phyloP scores from a whole-genome alignment of 2,329 filamentous ascomycete species.

The Aspergillus tanneri region DNA sequence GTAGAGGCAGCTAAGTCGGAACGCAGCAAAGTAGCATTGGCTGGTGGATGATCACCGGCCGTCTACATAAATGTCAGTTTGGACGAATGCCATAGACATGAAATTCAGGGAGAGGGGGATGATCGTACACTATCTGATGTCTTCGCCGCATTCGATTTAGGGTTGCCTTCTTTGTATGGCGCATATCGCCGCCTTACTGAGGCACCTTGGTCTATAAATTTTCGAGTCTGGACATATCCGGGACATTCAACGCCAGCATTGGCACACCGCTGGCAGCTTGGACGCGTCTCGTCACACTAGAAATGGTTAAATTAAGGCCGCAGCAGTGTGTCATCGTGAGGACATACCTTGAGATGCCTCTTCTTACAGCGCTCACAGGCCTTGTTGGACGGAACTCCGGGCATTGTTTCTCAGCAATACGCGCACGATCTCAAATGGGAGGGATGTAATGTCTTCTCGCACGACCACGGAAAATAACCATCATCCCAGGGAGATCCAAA shows the following conservation, averaged over 20 bases:
- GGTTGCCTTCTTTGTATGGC: constrained; percentile 33
- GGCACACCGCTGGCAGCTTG: constrained; percentile 39
- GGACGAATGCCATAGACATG: background rate
- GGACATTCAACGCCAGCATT: constrained; percentile 41
- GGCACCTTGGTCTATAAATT: constrained; percentile 45
- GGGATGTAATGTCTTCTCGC: constrained; percentile 1
- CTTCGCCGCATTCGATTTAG: constrained; percentile 8
- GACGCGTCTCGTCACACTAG: constrained; percentile 44
- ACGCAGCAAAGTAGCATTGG: background rate
- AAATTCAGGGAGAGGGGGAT: background rate
- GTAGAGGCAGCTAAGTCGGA: background rate
- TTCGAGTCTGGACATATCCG: constrained; percentile 45
- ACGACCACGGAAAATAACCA: background rate
- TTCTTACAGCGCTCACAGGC: constrained; percentile 43
- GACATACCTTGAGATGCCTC: constrained; percentile 39
- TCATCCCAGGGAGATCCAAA: constrained; percentile 8
- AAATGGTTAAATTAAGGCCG: background rate
- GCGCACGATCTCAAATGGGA: constrained; percentile 2
- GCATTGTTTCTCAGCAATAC: constrained; percentile 28
- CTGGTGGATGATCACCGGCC: background rate
- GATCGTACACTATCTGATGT: constrained; percentile 10
- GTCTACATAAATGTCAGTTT: background rate
- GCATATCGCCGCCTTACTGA: constrained; percentile 42
- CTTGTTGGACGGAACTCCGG: constrained; percentile 42
- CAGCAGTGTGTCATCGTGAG: background rate